These are phyloP conservation scores for Ophiostoma himal-ulmi DNA, from an alignment of 2,329 filamentous ascomycete species.

Conservation along the genomic window DNA sequence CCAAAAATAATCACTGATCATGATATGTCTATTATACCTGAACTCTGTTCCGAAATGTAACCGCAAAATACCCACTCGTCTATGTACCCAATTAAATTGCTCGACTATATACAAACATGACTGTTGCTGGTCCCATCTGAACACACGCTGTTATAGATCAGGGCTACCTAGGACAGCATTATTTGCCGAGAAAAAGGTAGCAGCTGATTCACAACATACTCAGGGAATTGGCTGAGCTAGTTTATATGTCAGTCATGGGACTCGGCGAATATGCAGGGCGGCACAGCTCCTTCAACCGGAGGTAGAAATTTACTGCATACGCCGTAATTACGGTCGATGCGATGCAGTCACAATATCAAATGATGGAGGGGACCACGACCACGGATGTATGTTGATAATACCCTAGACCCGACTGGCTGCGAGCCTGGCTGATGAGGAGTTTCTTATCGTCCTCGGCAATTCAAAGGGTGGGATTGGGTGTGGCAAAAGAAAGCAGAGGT, in stretches of 20 bases:
- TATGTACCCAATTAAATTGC: too few relatives aligned
- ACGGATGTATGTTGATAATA: not conserved
- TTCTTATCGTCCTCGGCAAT: not conserved
- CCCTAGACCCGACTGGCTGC: not conserved
- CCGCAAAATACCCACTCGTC: too few relatives aligned
- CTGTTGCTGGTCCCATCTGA: too few relatives aligned
- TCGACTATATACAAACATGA: too few relatives aligned
- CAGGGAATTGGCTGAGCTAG: not conserved
- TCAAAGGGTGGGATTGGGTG: not conserved
- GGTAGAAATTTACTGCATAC: not conserved
- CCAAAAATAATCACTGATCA: too few relatives aligned
- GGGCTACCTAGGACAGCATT: not conserved
- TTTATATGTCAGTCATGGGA: not conserved
- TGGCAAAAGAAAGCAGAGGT: slow-evolving; percentile 3
- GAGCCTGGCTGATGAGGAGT: not conserved
- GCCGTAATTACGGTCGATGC: not conserved
- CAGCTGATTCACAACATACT: not conserved
- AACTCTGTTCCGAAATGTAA: too few relatives aligned
- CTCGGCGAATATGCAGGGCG: not conserved
- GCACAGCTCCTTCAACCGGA: not conserved
- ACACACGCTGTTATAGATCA: too few relatives aligned
- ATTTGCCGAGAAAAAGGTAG: not conserved
- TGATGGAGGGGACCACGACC: not conserved
- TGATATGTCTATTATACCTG: too few relatives aligned
- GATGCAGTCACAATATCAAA: not conserved